phyloP scores from a whole-genome alignment of 129 eudicot species.

The Glebionis coronaria region DNA sequence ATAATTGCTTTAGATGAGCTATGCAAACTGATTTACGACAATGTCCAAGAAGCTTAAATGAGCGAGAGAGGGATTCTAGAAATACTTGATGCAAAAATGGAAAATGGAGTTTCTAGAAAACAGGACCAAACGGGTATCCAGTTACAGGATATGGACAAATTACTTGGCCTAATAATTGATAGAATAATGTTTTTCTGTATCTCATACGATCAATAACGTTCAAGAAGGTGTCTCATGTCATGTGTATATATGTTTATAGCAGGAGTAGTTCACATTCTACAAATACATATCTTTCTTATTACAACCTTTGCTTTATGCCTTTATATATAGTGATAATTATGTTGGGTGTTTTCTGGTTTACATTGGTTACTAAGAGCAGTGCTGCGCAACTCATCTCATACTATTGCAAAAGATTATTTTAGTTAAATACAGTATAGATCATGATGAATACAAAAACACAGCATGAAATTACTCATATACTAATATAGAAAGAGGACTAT shows the following conservation, averaged over 20 bases:
- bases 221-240: background rate
- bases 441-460: too few relatives aligned
- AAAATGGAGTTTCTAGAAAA: constrained; percentile 25
- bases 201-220: too few relatives aligned
- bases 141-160: constrained; percentile 30
- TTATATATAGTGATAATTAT: too few relatives aligned
- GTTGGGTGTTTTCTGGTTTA: background rate
- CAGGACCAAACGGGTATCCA: constrained; percentile 71
- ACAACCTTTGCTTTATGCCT: background rate
- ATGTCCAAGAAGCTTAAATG: constrained; percentile 59
- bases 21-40: constrained; percentile 48
- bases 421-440: too few relatives aligned
- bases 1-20: constrained; percentile 96
- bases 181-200: background rate
- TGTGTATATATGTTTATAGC: constrained; percentile 27
- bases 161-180: constrained; percentile 30
- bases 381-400: too few relatives aligned
- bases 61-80: constrained; percentile 61
- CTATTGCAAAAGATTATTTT: too few relatives aligned
- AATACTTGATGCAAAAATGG: constrained; percentile 46
- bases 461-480: too few relatives aligned
- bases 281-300: constrained; percentile 24
- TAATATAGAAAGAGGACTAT: too few relatives aligned
- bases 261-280: constrained; percentile 4
- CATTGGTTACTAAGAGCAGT: too few relatives aligned